Evolutionary conservation across 805 yeast genomes (phyloP).

Genomic region (Schwanniomyces occidentalis): DNA sequence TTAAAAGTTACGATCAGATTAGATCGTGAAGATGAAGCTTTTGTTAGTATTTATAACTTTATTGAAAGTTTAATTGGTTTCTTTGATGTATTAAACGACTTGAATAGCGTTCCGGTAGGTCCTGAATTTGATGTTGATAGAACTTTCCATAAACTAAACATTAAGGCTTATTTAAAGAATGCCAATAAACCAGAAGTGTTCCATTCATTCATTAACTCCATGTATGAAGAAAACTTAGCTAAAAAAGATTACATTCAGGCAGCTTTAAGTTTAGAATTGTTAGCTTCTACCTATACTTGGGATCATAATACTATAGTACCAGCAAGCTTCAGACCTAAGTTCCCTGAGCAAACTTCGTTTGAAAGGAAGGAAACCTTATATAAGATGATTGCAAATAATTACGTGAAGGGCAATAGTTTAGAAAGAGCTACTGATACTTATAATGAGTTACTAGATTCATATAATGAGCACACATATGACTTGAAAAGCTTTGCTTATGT

Average conservation of each 20-base stretch:
- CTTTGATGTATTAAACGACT: conserved; percentile 62
- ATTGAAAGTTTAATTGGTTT: conserved; percentile 60
- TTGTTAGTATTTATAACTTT: conserved; percentile 47
- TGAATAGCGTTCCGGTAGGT: conserved; percentile 73
- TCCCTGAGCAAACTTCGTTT: conserved; percentile 80
- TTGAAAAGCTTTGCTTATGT: conserved; percentile 72
- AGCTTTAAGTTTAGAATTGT: conserved; percentile 73
- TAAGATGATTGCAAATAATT: conserved; percentile 69
- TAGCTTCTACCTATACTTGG: conserved; percentile 80
- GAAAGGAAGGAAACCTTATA: conserved; percentile 74
- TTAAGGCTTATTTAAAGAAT: conserved; percentile 72
- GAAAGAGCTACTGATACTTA: conserved; percentile 81
- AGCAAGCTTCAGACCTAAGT: conserved; percentile 59
- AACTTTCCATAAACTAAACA: conserved; percentile 73
- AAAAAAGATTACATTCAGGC: conserved; percentile 76
- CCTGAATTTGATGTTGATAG: conserved; percentile 87
- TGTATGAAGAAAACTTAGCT: conserved; percentile 62
- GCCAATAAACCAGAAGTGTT: conserved; percentile 79
- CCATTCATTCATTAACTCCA: conserved; percentile 72
- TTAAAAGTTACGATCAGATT: conserved; percentile 51
- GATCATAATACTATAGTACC: conserved; percentile 56
- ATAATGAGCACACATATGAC: conserved; percentile 71
- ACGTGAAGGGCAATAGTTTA: conserved; percentile 66
- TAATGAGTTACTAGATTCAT: conserved; percentile 74
- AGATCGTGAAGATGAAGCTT: conserved; percentile 67